Base-by-base conservation (phyloP, 2,329 filamentous ascomycete species). In the Diaporthe sp. region DNA sequence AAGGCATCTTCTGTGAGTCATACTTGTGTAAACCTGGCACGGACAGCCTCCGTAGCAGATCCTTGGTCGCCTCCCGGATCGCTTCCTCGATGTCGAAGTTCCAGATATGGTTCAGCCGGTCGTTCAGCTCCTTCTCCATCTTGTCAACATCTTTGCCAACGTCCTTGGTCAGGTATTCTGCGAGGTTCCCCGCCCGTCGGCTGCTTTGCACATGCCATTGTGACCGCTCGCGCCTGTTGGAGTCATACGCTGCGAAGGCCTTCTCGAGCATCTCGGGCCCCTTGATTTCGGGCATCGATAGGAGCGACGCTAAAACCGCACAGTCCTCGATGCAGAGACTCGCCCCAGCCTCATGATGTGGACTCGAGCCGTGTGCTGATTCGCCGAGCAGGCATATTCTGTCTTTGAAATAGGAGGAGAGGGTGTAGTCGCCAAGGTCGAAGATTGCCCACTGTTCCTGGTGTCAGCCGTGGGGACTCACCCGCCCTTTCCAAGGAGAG, bases 341-440 rank as follows among this genome's bases (percentile, higher is more conserved):
- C 0, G 88, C 87, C 3, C 91, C 91, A 1, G 90, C 86, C 0
- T 90, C 91, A 55, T 91, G 88, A 51, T 90, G 88, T 0, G 91
- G 91, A 0, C 90, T 89, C 51, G 88, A 88, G 0, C 90, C 90
- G 78, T 93, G 91, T 0, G 91, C 91, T 0, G 91, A 90, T 78
- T 93, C 91, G 19, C 91, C 91, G 0, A 90, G 80, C 2, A 92
- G 83, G 50, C 84, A 86, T 32, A 88, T 77, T 0, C 85, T 82
- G 10, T 83, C 84, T 32, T 83, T 83, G 77, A 82, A 84, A 56
- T 85, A 89, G 15, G 79, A 78, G 1, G 83, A 83, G 1, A 87
- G 80, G 0, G 85, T 85, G 55, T 85, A 77, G n/a, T 86, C 81
- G 42, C 83, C 84, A 0, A 87, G 80, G 61, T 87, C 86, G 76